A percentile compares a stretch with the other conserved stretches of the same genome.
phyloP scores from a whole-genome alignment of 2,329 filamentous ascomycete species.

The Lachnellula suecica region DNA sequence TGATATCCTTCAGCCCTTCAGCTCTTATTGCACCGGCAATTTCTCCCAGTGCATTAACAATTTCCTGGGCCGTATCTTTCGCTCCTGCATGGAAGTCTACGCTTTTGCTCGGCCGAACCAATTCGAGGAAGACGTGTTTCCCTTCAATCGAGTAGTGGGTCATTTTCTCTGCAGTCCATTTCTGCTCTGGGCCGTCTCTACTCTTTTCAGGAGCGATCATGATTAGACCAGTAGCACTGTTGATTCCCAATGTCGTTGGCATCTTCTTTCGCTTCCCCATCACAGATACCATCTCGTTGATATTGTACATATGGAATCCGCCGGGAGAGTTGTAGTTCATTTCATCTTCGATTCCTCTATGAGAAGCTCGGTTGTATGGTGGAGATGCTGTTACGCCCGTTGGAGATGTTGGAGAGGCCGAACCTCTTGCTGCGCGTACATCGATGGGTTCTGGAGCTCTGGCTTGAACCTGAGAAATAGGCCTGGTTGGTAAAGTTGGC shows the following conservation, averaged over 20 bases:
- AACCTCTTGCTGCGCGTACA: constrained; percentile 30
- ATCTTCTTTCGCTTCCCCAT: constrained; percentile 98
- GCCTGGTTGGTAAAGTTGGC: constrained; percentile 63
- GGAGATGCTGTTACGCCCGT: constrained; percentile 44
- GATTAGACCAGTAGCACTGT: constrained; percentile 82
- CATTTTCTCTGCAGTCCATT: constrained; percentile 93
- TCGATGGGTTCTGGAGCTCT: constrained; percentile 38
- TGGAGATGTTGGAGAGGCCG: constrained; percentile 45
- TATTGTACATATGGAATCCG: constrained; percentile 92
- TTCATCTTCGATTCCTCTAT: constrained; percentile 44
- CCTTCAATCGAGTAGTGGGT: constrained; percentile 98
- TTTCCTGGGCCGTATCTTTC: constrained; percentile 95
- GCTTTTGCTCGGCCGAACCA: constrained; percentile 89
- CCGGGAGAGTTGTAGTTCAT: constrained; percentile 59
- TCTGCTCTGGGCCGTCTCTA: constrained; percentile 79
- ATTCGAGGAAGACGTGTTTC: constrained; percentile 94
- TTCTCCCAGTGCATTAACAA: constrained; percentile 84
- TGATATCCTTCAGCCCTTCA: constrained; percentile 81
- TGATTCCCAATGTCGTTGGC: constrained; percentile 95
- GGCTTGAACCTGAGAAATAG: constrained; percentile 55
- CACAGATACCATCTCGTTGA: constrained; percentile 95
- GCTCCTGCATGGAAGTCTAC: constrained; percentile 96
- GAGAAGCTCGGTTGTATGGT: constrained; percentile 50
- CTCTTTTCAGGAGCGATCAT: constrained; percentile 86
- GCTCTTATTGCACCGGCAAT: constrained; percentile 82